Evolutionary conservation across 2,329 filamentous ascomycete genomes (phyloP).

Genomic region (Curvularia lunata): DNA sequence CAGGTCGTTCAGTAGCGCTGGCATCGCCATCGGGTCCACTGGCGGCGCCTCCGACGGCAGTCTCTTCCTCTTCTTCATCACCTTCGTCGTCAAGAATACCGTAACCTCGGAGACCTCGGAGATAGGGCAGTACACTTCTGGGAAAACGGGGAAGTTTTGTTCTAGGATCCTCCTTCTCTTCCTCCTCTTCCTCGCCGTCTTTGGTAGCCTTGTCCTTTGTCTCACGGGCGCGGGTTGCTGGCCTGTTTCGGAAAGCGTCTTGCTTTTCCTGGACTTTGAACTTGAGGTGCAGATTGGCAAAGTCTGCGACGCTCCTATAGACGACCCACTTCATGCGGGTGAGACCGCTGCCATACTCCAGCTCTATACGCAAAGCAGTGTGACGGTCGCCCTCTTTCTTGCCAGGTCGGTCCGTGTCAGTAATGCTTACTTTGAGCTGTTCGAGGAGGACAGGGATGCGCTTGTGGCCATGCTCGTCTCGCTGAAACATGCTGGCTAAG

Average conservation of each 20-base stretch:
- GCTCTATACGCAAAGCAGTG: constrained; percentile 85
- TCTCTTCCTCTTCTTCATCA: constrained; percentile 74
- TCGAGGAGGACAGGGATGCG: constrained; percentile 94
- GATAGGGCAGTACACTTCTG: constrained; percentile 84
- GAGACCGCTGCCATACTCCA: constrained; percentile 94
- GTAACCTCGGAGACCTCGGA: constrained; percentile 78
- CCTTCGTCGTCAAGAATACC: constrained; percentile 66
- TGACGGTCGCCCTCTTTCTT: constrained; percentile 65
- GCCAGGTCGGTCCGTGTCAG: constrained; percentile 68
- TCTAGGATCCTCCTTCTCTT: constrained; percentile 65
- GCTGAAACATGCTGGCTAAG: constrained; percentile 95
- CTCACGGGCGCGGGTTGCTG: constrained; percentile 22
- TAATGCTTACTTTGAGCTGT: constrained; percentile 87
- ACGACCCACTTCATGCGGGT: constrained; percentile 98
- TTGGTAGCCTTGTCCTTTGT: constrained; percentile 25
- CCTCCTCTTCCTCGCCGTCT: constrained; percentile 31
- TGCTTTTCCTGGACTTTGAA: constrained; percentile 88
- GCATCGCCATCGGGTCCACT: constrained; percentile 69
- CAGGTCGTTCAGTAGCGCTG: constrained; percentile 69
- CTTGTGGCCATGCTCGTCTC: constrained; percentile 94
- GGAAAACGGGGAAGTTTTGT: constrained; percentile 91
- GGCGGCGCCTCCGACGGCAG: constrained; percentile 56
- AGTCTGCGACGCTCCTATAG: constrained; percentile 83
- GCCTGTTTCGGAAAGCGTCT: constrained; percentile 77
- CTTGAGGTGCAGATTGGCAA: constrained; percentile 89